A percentile compares a stretch with the other conserved stretches of the same genome.
Evolutionary conservation across 2,329 filamentous ascomycete species (phyloP).

Genomic region (Aspergillus piperis): DNA sequence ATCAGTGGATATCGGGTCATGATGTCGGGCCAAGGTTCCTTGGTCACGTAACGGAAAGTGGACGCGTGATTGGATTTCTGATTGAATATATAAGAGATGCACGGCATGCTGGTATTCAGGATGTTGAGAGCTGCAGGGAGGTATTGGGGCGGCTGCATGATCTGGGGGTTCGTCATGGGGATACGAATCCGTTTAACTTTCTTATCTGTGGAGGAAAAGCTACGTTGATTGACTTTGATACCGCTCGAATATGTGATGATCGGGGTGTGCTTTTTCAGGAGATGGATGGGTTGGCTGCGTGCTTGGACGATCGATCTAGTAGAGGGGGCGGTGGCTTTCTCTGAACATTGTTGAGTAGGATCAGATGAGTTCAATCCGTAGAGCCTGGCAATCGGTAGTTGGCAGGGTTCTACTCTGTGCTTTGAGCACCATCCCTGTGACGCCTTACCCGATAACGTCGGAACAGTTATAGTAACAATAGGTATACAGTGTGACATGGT

Average conservation of each 20-base stretch:
- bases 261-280: slow-evolving; percentile 19
- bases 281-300: slow-evolving; percentile 16
- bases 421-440: too few species aligned
- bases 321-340: slow-evolving; percentile 20
- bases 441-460: too few species aligned
- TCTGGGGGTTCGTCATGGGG: slow-evolving; percentile 29
- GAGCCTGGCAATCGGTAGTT: too few species aligned
- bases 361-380: too few species aligned
- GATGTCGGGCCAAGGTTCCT: slow-evolving; percentile 43
- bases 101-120: slow-evolving; percentile 25
- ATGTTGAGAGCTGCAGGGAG: slow-evolving; percentile 24
- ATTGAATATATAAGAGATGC: slow-evolving; percentile 32
- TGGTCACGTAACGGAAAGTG: slow-evolving; percentile 42
- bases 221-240: slow-evolving; percentile 32
- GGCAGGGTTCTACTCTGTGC: too few species aligned
- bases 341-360: not conserved
- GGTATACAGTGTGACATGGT: not conserved
- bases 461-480: too few species aligned
- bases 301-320: slow-evolving; percentile 18
- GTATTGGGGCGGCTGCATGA: slow-evolving; percentile 26
- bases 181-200: slow-evolving; percentile 34
- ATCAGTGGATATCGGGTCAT: slow-evolving; percentile 39
- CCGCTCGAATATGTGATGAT: slow-evolving; percentile 28
- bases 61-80: slow-evolving; percentile 45
- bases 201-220: slow-evolving; percentile 23